phyloP scores from a whole-genome alignment of 495 filamentous ascomycete genomes.

The Neurospora discreta region DNA sequence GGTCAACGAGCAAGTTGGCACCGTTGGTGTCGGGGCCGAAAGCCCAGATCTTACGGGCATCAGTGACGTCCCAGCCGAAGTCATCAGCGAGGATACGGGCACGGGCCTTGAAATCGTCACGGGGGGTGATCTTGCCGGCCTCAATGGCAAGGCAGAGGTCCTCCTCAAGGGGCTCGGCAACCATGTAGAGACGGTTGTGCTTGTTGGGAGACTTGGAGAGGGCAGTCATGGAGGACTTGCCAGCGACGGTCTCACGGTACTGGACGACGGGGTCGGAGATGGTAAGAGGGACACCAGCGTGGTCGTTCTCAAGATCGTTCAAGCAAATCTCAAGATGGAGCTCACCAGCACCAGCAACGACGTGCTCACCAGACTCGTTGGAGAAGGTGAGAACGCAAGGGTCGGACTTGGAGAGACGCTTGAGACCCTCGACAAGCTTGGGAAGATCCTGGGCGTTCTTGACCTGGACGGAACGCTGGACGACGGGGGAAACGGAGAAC shows the following conservation, averaged over 20 bases:
- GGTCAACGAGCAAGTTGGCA: slow-evolving; percentile 97
- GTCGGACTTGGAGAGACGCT: slow-evolving; percentile 99
- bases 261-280: slow-evolving; percentile 94
- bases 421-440: slow-evolving; percentile 99
- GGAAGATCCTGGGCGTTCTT: slow-evolving; percentile 99
- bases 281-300: slow-evolving; percentile 93
- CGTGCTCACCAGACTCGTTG: slow-evolving; percentile 88
- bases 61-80: slow-evolving; percentile 98
- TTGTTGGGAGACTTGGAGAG: slow-evolving; percentile 99
- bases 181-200: slow-evolving; percentile 99
- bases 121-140: slow-evolving; percentile 78
- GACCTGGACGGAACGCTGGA: slow-evolving; percentile 96
- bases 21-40: slow-evolving; percentile 97
- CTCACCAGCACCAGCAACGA: slow-evolving; percentile 98
- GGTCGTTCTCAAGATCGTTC: slow-evolving; percentile 99
- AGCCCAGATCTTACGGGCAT: slow-evolving; percentile 99
- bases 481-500: slow-evolving; percentile 99
- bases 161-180: slow-evolving; percentile 79
- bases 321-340: slow-evolving; percentile 99
- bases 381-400: slow-evolving; percentile 91
- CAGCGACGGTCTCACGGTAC: slow-evolving; percentile 92
- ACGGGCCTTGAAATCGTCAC: slow-evolving; percentile 99
- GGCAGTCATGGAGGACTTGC: slow-evolving; percentile 79
- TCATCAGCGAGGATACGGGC: slow-evolving; percentile 95
- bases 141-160: slow-evolving; percentile 88